Conservation (phyloP, 2,329 filamentous ascomycete species). For the Botryotinia narcissicola region DNA sequence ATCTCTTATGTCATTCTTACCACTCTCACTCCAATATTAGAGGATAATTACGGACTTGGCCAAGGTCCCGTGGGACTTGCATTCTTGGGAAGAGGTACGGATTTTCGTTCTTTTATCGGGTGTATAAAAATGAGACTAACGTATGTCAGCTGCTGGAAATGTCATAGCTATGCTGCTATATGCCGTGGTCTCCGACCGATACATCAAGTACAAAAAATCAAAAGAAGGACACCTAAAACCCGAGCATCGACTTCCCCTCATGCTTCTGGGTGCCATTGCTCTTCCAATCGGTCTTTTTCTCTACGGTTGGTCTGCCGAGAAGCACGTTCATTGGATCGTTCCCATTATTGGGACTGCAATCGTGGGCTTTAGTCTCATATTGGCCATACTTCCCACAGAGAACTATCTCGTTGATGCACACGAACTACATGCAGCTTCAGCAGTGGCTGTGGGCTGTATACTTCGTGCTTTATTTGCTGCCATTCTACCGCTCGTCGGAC, state of each 20-base stretch:
- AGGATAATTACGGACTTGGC: slow-evolving; percentile 39
- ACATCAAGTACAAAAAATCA: slow-evolving; percentile 10
- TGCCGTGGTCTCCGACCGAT: background rate
- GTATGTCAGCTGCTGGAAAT: background rate
- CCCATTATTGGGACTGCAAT: slow-evolving; percentile 42
- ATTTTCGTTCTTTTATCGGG: slow-evolving; percentile 24
- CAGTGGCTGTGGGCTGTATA: slow-evolving; percentile 42
- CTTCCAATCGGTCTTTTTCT: slow-evolving; percentile 49
- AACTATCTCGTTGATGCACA: slow-evolving; percentile 49
- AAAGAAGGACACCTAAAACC: slow-evolving; percentile 29
- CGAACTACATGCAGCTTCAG: slow-evolving; percentile 41
- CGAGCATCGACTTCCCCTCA: slow-evolving; percentile 44
- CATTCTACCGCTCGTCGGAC: slow-evolving; percentile 49
- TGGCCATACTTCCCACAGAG: slow-evolving; percentile 42
- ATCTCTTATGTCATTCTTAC: slow-evolving; percentile 41
- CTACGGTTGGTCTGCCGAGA: slow-evolving; percentile 47
- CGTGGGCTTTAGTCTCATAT: slow-evolving; percentile 44
- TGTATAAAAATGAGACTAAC: background rate
- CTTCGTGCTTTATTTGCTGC: slow-evolving; percentile 47
- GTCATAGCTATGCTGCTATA: background rate
- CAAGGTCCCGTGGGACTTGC: slow-evolving; percentile 38
- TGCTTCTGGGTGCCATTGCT: slow-evolving; percentile 41
- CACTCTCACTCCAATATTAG: slow-evolving; percentile 41
- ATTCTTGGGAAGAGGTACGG: slow-evolving; percentile 41
- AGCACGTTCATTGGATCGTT: slow-evolving; percentile 44